Percentiles rank a stretch among this genome's conserved stretches.
These are phyloP conservation scores for Physaria fendleri DNA, from an alignment of 345 rosid genomes.

Conservation along the genomic window DNA sequence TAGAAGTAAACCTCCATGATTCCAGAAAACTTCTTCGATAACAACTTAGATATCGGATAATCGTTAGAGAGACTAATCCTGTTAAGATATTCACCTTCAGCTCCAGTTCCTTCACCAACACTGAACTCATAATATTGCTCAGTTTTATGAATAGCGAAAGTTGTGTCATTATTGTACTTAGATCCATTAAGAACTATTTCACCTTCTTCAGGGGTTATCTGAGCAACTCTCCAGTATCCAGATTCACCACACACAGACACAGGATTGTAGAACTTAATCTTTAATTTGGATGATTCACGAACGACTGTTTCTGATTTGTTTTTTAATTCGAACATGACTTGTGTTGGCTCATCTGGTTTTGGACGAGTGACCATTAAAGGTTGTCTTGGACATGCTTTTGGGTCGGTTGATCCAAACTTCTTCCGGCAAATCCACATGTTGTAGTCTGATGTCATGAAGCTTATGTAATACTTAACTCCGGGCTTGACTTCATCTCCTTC, in stretches of 20 bases:
- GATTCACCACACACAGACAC: not conserved
- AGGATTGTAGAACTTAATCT: conserved; percentile 1
- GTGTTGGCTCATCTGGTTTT: not conserved
- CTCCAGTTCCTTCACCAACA: too few species aligned
- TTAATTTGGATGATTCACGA: not conserved
- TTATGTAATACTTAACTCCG: conserved; percentile 15
- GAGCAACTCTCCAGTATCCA: conserved; percentile 15
- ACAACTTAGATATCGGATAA: not conserved
- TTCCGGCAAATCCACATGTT: conserved; percentile 18
- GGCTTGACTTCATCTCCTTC: not conserved
- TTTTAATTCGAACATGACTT: not conserved
- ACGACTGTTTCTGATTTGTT: not conserved
- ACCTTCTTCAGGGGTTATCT: not conserved
- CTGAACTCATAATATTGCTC: conserved; percentile 6
- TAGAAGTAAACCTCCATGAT: too few species aligned
- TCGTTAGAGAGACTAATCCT: too few species aligned
- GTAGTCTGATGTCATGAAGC: conserved; percentile 19
- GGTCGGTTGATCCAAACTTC: not conserved
- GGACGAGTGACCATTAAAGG: conserved; percentile 25
- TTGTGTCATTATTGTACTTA: not conserved
- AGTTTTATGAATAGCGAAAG: not conserved
- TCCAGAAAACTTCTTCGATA: not conserved
- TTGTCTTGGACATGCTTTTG: conserved; percentile 14
- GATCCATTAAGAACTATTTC: conserved; percentile 9
- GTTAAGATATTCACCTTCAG: not conserved